A percentile compares a stretch with the other conserved stretches of the same genome.
Evolutionary conservation across 1,284 basidiomycete genomes (phyloP).

Genomic region (Kwoniella shivajii): DNA sequence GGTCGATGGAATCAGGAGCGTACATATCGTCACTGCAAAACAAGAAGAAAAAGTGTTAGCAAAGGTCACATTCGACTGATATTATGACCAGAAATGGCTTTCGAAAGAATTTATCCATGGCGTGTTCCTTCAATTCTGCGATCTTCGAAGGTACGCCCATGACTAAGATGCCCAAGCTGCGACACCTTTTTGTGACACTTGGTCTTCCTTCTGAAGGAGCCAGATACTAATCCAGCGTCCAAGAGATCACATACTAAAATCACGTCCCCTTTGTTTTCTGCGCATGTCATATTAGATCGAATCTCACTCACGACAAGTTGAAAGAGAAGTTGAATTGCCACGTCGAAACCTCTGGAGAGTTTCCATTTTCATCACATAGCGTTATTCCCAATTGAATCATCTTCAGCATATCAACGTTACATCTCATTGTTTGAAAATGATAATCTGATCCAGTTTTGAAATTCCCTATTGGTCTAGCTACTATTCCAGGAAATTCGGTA

Average conservation of each 20-base stretch:
- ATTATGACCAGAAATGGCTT: no score
- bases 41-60: not conserved
- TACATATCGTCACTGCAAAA: constrained; percentile 90
- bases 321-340: constrained; percentile 99
- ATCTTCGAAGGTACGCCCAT: no score
- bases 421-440: constrained; percentile 98
- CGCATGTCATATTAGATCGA: no score
- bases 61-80: no score
- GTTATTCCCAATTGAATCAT: constrained; percentile 98
- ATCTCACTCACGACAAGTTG: constrained; percentile 71
- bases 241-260: not conserved
- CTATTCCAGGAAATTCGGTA: constrained; percentile 98
- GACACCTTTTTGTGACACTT: no score
- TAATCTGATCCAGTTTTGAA: constrained; percentile 98
- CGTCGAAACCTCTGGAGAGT: constrained; percentile 85
- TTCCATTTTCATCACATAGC: constrained; percentile 88
- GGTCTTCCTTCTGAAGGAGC: no score
- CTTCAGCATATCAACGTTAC: constrained; percentile 96
- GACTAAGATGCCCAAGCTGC: no score
- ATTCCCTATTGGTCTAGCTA: constrained; percentile 92
- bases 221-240: not conserved
- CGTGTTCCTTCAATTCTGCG: no score
- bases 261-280: no score
- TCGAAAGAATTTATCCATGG: no score
- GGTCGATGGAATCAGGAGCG: constrained; percentile 92